Percentiles rank a stretch among this genome's conserved stretches.
Evolutionary conservation across 179 eudicot species (phyloP).

Genomic region (Beta macrorhiza): DNA sequence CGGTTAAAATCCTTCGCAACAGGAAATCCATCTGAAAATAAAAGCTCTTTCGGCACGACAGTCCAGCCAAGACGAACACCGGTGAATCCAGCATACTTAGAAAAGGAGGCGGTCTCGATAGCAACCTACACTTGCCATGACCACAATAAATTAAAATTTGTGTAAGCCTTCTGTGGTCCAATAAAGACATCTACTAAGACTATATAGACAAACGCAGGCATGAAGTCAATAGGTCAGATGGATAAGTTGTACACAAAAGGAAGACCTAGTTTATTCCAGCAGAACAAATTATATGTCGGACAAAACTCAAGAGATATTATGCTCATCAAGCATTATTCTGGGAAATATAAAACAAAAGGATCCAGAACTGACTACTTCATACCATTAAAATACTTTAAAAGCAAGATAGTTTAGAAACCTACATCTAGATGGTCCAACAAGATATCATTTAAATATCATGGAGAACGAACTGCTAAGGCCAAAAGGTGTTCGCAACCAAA

Average conservation of each 20-base stretch:
- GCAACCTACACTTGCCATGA: conserved; percentile 57
- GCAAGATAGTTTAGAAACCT: not conserved
- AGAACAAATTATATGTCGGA: not conserved
- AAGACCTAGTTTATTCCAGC: not conserved
- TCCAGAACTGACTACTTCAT: not conserved
- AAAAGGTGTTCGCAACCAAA: not conserved
- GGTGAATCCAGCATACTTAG: conserved; percentile 91
- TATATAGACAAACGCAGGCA: not conserved
- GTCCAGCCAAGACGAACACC: conserved; percentile 98
- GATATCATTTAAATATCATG: not conserved
- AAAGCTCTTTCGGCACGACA: conserved; percentile 72
- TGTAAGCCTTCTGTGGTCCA: not conserved
- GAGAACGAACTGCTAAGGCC: not conserved
- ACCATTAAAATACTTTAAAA: no score
- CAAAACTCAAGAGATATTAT: not conserved
- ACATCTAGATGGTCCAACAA: not conserved
- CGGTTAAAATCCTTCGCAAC: conserved; percentile 83
- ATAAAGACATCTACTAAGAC: not conserved
- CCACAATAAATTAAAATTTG: not conserved
- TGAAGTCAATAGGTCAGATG: not conserved
- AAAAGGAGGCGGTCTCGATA: conserved; percentile 82
- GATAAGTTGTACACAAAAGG: no score
- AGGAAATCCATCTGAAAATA: conserved; percentile 81
- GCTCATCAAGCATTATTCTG: not conserved
- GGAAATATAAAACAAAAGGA: not conserved